Base-by-base conservation (phyloP, 305 asterid species). In the Plantago coronopus region DNA sequence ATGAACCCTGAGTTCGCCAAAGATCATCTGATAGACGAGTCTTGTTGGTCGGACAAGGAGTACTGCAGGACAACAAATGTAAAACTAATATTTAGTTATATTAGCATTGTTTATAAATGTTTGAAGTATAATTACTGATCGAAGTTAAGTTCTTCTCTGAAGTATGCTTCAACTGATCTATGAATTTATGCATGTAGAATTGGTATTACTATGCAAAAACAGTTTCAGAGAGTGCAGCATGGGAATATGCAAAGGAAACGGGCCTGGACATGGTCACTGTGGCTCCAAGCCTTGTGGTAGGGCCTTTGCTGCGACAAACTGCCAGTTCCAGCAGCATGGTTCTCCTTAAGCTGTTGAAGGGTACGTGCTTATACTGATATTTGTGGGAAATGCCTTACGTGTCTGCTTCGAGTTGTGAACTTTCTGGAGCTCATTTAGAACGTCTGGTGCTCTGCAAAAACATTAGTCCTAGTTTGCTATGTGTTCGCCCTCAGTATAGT, bases 121-220 rank as follows among this genome's bases (percentile, higher is more conserved):
- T 15, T 38, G 15, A 38, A 10, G 43, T 10, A 38, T 38, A 10
- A 38, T 11, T 38, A 38, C 12, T 10, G 10, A 38, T 20, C 15
- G n/a, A 46, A 6, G 48, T 16, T 12, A 17, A 38, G 43, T 38
- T 14, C 15, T 54, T 15, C 40, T 9, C 2, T 51, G 14, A 25
- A 13, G 44, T 50, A 38, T 1, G 43, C 9, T 23, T 57, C 19
- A 12, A 7, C 16, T 22, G 10, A 51, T 50, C 55, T 43, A 19
- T 72, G 34, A 38, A 62, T 31, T 38, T 42, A 25, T 54, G 22
- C 67, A 7, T 63, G 40, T 87, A 89, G 97, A 79, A 84, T 45
- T 89, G 95, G 95, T 87, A 87, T 70, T 80, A 73, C 65, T 78
- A 31, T 64, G 79, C 95, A 57, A 89, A 87, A 59, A 85, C 93